phyloP scores from a whole-genome alignment of 345 rosid genomes.

The Eucalyptus regnans region DNA sequence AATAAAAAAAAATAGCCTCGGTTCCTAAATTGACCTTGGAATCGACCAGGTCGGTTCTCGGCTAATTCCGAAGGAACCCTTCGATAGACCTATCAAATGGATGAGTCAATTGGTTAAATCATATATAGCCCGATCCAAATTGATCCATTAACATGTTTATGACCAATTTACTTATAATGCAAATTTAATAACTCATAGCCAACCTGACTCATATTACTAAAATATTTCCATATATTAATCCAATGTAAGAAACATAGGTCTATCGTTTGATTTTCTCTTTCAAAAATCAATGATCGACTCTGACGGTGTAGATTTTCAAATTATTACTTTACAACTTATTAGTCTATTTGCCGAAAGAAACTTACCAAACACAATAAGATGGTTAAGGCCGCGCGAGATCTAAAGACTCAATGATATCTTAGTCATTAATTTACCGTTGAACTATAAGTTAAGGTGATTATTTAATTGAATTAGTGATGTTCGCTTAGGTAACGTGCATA shows the following conservation, averaged over 20 bases:
- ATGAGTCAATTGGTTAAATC: too few relatives aligned
- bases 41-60: rapidly evolving
- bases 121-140: rapidly evolving
- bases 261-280: rapidly evolving
- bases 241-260: rapidly evolving
- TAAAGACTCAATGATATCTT: rapidly evolving
- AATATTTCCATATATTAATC: too few relatives aligned
- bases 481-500: rapidly evolving
- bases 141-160: rapidly evolving
- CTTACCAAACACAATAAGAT: background rate
- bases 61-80: background rate
- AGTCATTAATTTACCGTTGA: background rate
- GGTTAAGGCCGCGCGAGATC: background rate
- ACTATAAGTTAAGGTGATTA: rapidly evolving
- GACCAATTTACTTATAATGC: rapidly evolving
- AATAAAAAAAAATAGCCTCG: background rate
- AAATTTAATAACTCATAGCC: rapidly evolving
- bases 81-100: too few relatives aligned
- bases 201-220: rapidly evolving
- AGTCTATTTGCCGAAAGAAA: background rate
- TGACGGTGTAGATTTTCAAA: rapidly evolving
- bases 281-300: background rate
- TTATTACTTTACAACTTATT: background rate
- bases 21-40: background rate
- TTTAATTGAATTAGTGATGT: background rate